Evolutionary conservation across 2,329 filamentous ascomycete species (phyloP), one percentile per base, ranked within the genome.

Genomic region (Colletotrichum sidae): DNA sequence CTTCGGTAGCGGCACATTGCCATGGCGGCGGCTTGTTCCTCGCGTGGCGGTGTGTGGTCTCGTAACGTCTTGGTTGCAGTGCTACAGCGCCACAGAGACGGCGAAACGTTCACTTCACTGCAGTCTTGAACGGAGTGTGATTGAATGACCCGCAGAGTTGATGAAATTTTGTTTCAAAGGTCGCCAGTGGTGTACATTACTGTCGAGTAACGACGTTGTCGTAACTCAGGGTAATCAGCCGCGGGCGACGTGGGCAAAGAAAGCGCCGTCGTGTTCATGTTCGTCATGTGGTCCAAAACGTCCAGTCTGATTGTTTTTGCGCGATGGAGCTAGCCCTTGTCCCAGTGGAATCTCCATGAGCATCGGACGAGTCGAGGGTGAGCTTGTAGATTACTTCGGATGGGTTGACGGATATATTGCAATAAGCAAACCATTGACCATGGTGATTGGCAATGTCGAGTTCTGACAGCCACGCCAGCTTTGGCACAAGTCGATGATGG

Each of bases 381-480:
- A 41, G 39, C 33, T 57, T 42, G 53, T n/a, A 55, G n/a, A 47
- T 44, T n/a, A 55, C 47, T 46, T 47, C 37, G 57, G 51, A 35
- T 38, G 51, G 52, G 34, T 51, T 46, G 57, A 42, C 35, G 33
- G 5, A 64, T 42, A 49, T 34, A 47, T 51, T 33, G 35, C 53
- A 61, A 45, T 17, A 52, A 55, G 56, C 42, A 55, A 55, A 52
- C 39, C 35, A 45, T 45, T 45, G 25, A 25, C 25, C 25, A 25
- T 25, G 3, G 25, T 25, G 25, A 25, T 25, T 25, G 4, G 25
- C 25, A 25, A 25, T 4, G 4, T 4, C 25, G 25, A 25, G 25
- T 25, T 25, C 25, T 5, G 25, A 25, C 4, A 25, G 25, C 25
- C 25, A 25, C 25, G 25, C 25, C 25, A 5, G 4, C 25, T 25